These are phyloP conservation scores for Arachnomyces sp. DNA, from an alignment of 2,329 filamentous ascomycete genomes.

Conservation along the genomic window DNA sequence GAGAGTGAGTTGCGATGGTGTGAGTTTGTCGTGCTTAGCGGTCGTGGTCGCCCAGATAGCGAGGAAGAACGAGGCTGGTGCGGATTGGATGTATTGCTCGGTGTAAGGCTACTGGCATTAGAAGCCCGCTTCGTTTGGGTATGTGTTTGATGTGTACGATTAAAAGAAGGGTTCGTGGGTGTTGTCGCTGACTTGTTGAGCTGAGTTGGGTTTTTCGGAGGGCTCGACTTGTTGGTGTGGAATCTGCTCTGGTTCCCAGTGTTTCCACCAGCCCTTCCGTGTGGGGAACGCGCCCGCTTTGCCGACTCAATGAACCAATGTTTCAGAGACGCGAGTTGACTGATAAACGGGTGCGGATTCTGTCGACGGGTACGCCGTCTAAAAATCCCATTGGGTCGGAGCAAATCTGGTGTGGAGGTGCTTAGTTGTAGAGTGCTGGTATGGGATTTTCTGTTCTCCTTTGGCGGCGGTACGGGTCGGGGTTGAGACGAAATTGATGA, in stretches of 20 bases:
- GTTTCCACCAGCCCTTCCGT: constrained; percentile 25
- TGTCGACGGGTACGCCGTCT: constrained; percentile 47
- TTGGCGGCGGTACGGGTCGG: constrained; percentile 73
- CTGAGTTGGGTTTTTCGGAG: constrained; percentile 28
- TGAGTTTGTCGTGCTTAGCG: constrained; percentile 26
- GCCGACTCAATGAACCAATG: constrained; percentile 64
- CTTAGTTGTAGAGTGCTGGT: constrained; percentile 84
- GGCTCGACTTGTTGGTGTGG: constrained; percentile 30
- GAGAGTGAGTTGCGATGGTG: constrained; percentile 65
- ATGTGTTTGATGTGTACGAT: constrained; percentile 24
- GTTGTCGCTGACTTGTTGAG: constrained; percentile 16
- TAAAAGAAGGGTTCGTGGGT: constrained; percentile 16
- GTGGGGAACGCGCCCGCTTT: constrained; percentile 53
- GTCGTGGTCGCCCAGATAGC: constrained; percentile 26
- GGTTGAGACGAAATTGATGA: constrained; percentile 70
- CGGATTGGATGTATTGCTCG: constrained; percentile 34
- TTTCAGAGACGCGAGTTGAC: constrained; percentile 59
- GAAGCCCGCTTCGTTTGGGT: constrained; percentile 34
- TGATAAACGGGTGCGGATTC: constrained; percentile 56
- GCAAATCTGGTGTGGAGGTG: constrained; percentile 56
- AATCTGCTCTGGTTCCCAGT: constrained; percentile 27
- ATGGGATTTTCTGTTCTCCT: constrained; percentile 69
- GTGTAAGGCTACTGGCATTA: constrained; percentile 33
- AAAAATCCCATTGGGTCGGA: constrained; percentile 48
- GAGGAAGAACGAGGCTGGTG: constrained; percentile 33